Percentiles rank a stretch among this genome's conserved stretches.
These are phyloP conservation scores for Trichoderma gracile DNA, from an alignment of 2,329 filamentous ascomycete species.

Conservation along the genomic window DNA sequence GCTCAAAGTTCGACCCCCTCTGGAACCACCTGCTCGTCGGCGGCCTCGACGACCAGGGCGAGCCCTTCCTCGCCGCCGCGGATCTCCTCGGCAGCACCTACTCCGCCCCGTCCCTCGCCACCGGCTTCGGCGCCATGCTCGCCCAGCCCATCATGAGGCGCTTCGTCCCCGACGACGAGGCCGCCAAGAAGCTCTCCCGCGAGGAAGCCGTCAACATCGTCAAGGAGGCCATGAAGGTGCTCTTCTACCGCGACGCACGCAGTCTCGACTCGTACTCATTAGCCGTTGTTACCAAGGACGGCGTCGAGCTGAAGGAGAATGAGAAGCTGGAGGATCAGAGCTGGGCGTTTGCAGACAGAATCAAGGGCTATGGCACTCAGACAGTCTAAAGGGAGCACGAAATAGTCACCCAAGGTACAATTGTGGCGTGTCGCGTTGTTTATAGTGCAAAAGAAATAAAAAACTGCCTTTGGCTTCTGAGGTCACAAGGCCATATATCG, in stretches of 20 bases:
- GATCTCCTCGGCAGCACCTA: constrained; percentile 94
- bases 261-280: constrained; percentile 90
- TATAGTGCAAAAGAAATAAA: constrained; percentile 8
- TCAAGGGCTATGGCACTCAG: constrained; percentile 94
- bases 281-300: constrained; percentile 83
- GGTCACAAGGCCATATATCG: neutral
- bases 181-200: constrained; percentile 67
- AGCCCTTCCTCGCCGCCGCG: constrained; percentile 87
- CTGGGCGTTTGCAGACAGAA: constrained; percentile 96
- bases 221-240: constrained; percentile 95
- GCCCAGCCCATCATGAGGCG: constrained; percentile 88
- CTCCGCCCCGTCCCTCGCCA: constrained; percentile 82
- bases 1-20: constrained; percentile 92
- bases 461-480: neutral
- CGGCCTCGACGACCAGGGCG: constrained; percentile 74
- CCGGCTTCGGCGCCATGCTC: constrained; percentile 89
- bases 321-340: constrained; percentile 93
- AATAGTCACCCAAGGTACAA: neutral
- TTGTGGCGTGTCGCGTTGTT: neutral
- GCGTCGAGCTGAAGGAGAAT: constrained; percentile 79
- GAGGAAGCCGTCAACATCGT: constrained; percentile 80
- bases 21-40: constrained; percentile 96
- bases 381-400: constrained; percentile 47
- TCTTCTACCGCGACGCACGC: constrained; percentile 95
- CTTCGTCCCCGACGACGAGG: constrained; percentile 79